phyloP scores from a whole-genome alignment of 164 flowering plant species.

The Echeveria elegans region DNA sequence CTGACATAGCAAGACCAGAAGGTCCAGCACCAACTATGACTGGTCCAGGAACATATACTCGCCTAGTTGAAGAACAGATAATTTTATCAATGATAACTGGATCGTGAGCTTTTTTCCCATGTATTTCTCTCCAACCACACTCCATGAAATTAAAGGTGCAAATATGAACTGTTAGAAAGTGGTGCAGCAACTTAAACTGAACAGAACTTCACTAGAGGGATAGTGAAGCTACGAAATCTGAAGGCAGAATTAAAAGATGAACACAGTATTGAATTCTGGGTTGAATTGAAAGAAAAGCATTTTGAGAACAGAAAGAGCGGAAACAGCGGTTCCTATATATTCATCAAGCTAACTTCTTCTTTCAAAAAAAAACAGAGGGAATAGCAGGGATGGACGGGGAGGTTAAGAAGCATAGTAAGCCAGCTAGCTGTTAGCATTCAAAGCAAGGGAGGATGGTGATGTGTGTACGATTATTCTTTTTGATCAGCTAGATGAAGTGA shows the following conservation, averaged over 20 bases:
- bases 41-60: constrained; percentile 33
- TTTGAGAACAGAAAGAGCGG: neutral
- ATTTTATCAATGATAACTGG: constrained; percentile 14
- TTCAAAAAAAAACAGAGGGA: neutral
- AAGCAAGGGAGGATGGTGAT: constrained; percentile 7
- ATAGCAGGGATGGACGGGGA: constrained; percentile 1
- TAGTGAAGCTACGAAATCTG: neutral
- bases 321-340: neutral
- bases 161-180: neutral
- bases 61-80: constrained; percentile 11
- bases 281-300: constrained; percentile 1
- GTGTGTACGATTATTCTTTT: constrained; percentile 3
- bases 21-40: constrained; percentile 76
- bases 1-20: constrained; percentile 61
- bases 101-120: constrained; percentile 45
- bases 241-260: neutral
- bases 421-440: constrained; percentile 5
- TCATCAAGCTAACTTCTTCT: neutral
- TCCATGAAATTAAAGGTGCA: constrained; percentile 5
- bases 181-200: neutral
- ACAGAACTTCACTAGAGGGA: neutral
- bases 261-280: neutral
- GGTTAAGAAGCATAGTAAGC: neutral
- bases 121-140: constrained; percentile 32
- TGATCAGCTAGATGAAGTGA: neutral